Evolutionary conservation across 805 yeast species (phyloP), one percentile per base, ranked within the genome.

Genomic region (Naumovozyma dairenensis): DNA sequence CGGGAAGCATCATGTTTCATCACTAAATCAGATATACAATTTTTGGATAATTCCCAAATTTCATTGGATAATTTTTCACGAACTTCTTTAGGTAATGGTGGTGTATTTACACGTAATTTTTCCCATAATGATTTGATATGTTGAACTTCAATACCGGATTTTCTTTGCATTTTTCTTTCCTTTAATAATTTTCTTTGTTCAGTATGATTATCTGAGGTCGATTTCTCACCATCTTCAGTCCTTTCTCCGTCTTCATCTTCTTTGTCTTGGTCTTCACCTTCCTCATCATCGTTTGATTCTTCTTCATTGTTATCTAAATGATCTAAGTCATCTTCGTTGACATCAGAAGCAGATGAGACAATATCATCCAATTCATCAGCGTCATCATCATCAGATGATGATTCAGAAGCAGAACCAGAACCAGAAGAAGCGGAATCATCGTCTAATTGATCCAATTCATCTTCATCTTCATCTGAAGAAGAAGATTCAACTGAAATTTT

Each of bases 1-100:
- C 98, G 74, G 16, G 96, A 84, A 7, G 96, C 89, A 66, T 89
- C 97, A 55, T 89, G 98, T 65, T 92, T 86, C 63, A 89, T 59
- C 21, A 89, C 96, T 45, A 89, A 69, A 49, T 89, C 96, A 42
- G 73, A 72, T 36, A 86, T 70, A 33, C 77, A 75, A 49, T 80
- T 85, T 49, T 80, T 74, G 32, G 93, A 67, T 40, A 84, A 68
- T 16, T 70, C 77, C 95, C 96, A 87, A 29, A 83, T 76, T 60
- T 87, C 89, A 48, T 80, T 70, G 46, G 87, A 75, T 33, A 86
- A 65, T 58, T 80, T 79, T 42, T 78, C 80, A 57, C 96, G 75
- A 12, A 76, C 69, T 38, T 70, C 77, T 46, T 80, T 77, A 31
- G 94, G 81, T 35, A 86, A 66, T 16, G 87, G 77, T 27, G 93